Evolutionary conservation across 129 eudicot species (phyloP).

Genomic region (Arctium lappa): DNA sequence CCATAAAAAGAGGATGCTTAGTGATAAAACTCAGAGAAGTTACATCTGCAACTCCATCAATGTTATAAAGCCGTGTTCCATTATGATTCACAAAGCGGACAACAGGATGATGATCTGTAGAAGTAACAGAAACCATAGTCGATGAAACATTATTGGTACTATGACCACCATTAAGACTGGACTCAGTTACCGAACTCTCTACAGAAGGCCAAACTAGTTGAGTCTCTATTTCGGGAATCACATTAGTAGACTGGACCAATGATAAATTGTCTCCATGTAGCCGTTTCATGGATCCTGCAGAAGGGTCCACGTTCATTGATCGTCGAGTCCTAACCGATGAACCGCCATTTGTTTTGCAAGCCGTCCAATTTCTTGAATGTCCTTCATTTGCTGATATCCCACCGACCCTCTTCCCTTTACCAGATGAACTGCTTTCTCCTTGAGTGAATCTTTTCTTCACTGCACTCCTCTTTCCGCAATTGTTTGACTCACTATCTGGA

Average conservation of each 20-base stretch:
- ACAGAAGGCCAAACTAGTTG: conserved; percentile 23
- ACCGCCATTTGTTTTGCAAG: conserved; percentile 28
- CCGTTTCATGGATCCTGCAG: conserved; percentile 28
- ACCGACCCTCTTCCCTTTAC: conserved; percentile 47
- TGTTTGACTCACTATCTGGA: conserved; percentile 40
- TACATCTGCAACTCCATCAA: conserved; percentile 85
- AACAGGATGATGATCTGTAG: conserved; percentile 38
- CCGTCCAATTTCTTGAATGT: conserved; percentile 33
- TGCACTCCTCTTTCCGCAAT: conserved; percentile 33
- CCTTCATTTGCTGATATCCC: conserved; percentile 25
- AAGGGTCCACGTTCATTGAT: conserved; percentile 28
- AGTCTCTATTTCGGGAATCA: conserved; percentile 22
- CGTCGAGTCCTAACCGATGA: conserved; percentile 44
- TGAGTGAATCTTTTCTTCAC: conserved; percentile 43
- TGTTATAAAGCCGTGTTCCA: conserved; percentile 40
- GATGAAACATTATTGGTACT: conserved; percentile 27
- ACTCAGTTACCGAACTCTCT: conserved; percentile 24
- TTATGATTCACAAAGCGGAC: conserved; percentile 47
- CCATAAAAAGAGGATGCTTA: background rate
- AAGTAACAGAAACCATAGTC: conserved; percentile 17
- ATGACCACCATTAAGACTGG: conserved; percentile 34
- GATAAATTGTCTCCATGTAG: conserved; percentile 21
- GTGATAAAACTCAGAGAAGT: conserved; percentile 1
- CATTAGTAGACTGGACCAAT: conserved; percentile 16
- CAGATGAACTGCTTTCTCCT: conserved; percentile 68